Conservation (phyloP, 179 eudicot genomes). For the Beta lomatogona region DNA sequence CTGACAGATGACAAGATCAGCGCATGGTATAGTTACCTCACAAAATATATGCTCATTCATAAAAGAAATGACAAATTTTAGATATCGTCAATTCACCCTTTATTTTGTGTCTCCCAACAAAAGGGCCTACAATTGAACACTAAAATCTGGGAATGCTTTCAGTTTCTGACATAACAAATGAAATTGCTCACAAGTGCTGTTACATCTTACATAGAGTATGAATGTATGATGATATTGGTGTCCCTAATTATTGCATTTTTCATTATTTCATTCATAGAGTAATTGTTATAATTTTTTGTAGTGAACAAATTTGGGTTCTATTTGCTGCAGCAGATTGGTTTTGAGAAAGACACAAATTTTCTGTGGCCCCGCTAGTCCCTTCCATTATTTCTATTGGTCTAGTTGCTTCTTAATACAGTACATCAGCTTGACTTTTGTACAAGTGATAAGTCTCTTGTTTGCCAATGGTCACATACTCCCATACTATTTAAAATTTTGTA, state of each 20-base stretch:
- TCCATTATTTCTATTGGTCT: too few species aligned
- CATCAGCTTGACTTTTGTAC: too few species aligned
- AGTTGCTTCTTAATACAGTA: too few species aligned
- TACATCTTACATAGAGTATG: not conserved
- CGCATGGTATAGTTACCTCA: not conserved
- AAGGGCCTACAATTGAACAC: slow-evolving; percentile 7
- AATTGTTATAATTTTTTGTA: not conserved
- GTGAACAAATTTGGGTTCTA: slow-evolving; percentile 23
- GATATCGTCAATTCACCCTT: not conserved
- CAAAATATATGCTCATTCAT: not conserved
- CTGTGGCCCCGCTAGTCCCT: not conserved
- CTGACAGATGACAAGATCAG: not conserved
- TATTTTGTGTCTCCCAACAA: not conserved
- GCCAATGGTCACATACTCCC: too few species aligned
- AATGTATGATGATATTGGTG: not conserved
- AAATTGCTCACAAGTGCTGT: not conserved
- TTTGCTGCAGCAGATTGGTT: not conserved
- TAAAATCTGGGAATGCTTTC: slow-evolving; percentile 7
- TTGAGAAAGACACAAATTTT: slow-evolving; percentile 2
- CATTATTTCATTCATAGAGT: not conserved
- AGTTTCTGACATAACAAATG: not conserved
- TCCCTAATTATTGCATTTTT: not conserved
- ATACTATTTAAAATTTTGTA: too few species aligned
- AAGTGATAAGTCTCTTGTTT: too few species aligned
- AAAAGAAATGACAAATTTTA: slow-evolving; percentile 1